A percentile compares a stretch with the other conserved stretches of the same genome.
These are phyloP conservation scores for Chlamydomonas incerta DNA, from an alignment of 139 green algal genomes.

Conservation along the genomic window DNA sequence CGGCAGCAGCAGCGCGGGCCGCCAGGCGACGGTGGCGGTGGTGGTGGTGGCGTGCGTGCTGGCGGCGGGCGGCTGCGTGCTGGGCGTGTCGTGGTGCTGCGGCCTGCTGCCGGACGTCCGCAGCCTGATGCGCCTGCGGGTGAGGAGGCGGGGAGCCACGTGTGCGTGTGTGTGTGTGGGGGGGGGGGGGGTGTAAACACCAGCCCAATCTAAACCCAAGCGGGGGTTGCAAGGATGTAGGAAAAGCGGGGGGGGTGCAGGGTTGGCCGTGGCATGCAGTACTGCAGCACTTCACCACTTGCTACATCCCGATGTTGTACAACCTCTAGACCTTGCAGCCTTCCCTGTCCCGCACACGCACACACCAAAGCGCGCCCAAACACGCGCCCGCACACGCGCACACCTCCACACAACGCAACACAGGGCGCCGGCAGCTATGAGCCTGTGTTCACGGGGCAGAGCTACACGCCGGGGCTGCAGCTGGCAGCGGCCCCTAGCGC, in stretches of 20 bases:
- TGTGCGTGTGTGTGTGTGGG: too few species aligned
- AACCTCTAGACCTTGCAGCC: too few species aligned
- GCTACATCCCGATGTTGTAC: too few species aligned
- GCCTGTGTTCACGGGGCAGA: conserved; percentile 23
- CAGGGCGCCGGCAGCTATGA: conserved; percentile 4
- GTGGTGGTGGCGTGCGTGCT: neutral
- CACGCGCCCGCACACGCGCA: neutral
- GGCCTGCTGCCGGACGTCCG: neutral
- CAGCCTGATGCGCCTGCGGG: conserved; percentile 2
- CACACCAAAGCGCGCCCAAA: too few species aligned
- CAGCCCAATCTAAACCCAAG: too few species aligned
- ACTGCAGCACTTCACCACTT: too few species aligned
- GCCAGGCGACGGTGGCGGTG: neutral
- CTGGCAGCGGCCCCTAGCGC: neutral
- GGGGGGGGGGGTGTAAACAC: too few species aligned
- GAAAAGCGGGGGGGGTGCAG: neutral
- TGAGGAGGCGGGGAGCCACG: neutral
- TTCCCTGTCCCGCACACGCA: too few species aligned
- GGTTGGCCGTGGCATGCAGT: neutral
- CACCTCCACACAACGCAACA: neutral
- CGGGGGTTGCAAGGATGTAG: too few species aligned
- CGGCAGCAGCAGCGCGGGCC: neutral
- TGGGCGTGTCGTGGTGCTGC: conserved; percentile 2
- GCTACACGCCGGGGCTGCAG: conserved; percentile 22
- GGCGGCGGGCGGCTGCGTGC: neutral